Conservation (phyloP, 257 asterid genomes). For the Solanum pimpinellifolium region DNA sequence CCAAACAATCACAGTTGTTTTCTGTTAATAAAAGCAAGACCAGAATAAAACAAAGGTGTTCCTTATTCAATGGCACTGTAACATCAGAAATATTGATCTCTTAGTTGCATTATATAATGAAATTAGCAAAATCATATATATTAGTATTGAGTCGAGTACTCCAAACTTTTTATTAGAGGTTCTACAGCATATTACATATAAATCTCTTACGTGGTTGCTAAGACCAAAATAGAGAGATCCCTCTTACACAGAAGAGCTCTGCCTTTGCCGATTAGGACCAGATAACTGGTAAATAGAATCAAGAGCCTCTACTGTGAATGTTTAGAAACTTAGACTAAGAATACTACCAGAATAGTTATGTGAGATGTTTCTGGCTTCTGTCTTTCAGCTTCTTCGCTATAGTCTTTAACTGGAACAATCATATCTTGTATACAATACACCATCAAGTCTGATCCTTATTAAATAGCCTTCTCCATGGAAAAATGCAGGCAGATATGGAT, state of each 20-base stretch:
- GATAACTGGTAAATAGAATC: background rate
- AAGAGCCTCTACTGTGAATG: background rate
- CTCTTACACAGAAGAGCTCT: background rate
- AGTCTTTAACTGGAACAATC: background rate
- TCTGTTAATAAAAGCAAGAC: background rate
- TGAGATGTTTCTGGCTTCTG: background rate
- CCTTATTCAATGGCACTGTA: background rate
- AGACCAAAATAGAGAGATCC: background rate
- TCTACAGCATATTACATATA: background rate
- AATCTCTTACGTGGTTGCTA: background rate
- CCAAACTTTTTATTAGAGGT: background rate
- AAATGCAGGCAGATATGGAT: slow-evolving; percentile 35
- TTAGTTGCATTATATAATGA: background rate
- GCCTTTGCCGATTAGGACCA: background rate
- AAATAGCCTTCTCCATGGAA: background rate
- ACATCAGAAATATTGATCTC: background rate
- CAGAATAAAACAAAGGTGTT: background rate
- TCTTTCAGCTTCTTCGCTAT: background rate
- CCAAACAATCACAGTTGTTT: background rate
- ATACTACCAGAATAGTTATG: background rate
- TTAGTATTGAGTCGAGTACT: background rate
- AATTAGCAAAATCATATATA: background rate
- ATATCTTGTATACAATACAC: background rate
- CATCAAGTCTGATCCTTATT: background rate
- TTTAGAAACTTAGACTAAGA: background rate